phyloP scores from a whole-genome alignment of 768 basidiomycete species.

The Leccinellum luteum region DNA sequence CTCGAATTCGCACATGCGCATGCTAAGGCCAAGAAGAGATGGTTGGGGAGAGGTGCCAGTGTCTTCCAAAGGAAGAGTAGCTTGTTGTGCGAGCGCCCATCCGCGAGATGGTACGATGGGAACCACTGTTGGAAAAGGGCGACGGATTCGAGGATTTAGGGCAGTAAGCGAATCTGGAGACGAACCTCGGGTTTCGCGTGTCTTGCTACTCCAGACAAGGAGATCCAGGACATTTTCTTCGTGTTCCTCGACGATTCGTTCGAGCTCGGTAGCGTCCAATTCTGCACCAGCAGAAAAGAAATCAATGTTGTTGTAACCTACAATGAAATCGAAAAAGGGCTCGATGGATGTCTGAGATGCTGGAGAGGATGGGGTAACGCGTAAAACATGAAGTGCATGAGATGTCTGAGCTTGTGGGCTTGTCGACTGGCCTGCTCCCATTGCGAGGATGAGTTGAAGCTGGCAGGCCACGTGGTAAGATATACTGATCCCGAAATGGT shows the following conservation, averaged over 20 bases:
- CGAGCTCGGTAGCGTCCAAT: constrained; percentile 69
- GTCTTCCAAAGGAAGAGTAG: constrained; percentile 36
- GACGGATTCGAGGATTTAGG: background rate
- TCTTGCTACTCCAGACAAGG: constrained; percentile 84
- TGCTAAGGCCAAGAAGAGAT: constrained; percentile 89
- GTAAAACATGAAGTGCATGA: constrained; percentile 79
- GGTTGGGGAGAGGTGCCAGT: constrained; percentile 57
- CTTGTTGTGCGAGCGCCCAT: constrained; percentile 62
- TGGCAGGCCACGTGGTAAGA: background rate
- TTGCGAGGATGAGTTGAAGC: constrained; percentile 25
- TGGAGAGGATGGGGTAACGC: constrained; percentile 87
- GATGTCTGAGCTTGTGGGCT: constrained; percentile 33
- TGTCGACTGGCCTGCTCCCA: constrained; percentile 77
- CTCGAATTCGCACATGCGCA: constrained; percentile 91
- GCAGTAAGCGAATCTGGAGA: background rate
- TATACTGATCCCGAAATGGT: constrained; percentile 8
- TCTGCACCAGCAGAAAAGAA: constrained; percentile 44
- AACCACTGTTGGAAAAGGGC: constrained; percentile 54
- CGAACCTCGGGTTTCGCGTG: constrained; percentile 65
- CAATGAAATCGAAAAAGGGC: constrained; percentile 96
- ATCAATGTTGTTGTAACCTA: constrained; percentile 78
- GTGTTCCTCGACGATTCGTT: constrained; percentile 78
- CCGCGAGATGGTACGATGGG: constrained; percentile 78
- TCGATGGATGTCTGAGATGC: constrained; percentile 82
- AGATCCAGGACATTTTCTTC: constrained; percentile 70